Base-by-base conservation (phyloP, 148 eudicot species). In the Cornus florida region DNA sequence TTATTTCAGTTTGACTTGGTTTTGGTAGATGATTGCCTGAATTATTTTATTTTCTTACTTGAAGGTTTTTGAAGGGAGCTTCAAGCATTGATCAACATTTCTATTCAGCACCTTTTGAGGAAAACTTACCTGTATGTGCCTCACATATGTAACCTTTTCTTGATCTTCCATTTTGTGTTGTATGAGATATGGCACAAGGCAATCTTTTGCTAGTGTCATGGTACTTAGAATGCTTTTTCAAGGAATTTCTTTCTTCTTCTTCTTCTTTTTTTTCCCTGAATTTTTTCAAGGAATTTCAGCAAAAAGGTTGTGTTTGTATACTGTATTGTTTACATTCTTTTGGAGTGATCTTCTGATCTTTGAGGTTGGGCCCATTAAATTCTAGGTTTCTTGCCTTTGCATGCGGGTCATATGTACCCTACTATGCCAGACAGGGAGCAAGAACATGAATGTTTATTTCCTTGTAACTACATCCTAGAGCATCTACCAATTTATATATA, bases 61-160 rank as follows among this genome's bases (percentile, higher is more conserved):
- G 10, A 75, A 96, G 99, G 91, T 96, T 96, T 85, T 86, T 96
- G 66, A 84, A 85, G 75, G 99, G 99, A 82, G 99, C 99, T 86
- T 88, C 93, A 82, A 92, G 97, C 84, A 89, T 96, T 79, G 99
- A 96, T 86, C 93, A 91, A 78, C 98, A 96, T 78, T 93, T 93
- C 89, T 76, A 71, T 79, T 92, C 95, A 56, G 87, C 93, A 69
- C 89, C 98, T 62, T 86, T 92, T 76, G 92, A 90, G 83, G 83
- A 86, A 74, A 96, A 96, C 79, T 79, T 96, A 75, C 99, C 99
- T 82, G 99, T 96, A 90, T 62, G 82, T 86, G 32, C 77, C 69
- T 72, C 70, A 33, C 39, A 33, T 22, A 67, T 33, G n/a, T 70
- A 43, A 13, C 60, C 56, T 77, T 23, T 8, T 64, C 71, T 23